phyloP scores from a whole-genome alignment of 2,329 filamentous ascomycete genomes.

The Venturia oleaginea region DNA sequence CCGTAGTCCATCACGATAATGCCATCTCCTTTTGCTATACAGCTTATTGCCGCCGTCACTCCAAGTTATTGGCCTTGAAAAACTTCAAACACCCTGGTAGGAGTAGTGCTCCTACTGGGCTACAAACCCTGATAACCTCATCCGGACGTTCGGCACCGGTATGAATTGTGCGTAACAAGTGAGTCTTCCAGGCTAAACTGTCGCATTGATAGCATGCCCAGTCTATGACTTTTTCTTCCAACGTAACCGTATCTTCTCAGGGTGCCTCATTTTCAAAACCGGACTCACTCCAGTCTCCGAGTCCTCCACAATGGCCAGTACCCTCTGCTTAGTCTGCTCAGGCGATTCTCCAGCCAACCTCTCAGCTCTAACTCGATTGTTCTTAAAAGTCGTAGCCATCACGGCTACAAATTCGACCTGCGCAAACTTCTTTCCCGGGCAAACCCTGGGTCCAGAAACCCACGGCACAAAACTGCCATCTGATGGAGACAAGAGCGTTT shows the following conservation, averaged over 20 bases:
- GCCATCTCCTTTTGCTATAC: too few species aligned
- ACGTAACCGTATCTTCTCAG: neutral
- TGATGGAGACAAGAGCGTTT: neutral
- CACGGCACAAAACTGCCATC: constrained; percentile 11
- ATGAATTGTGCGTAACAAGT: too few species aligned
- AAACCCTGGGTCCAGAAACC: constrained; percentile 11
- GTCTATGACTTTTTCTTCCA: neutral
- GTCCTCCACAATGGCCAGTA: neutral
- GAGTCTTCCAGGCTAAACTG: too few species aligned
- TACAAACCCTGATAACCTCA: too few species aligned
- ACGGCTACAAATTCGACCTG: constrained; percentile 13
- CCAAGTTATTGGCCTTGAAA: too few species aligned
- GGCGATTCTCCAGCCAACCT: neutral
- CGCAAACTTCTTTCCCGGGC: constrained; percentile 13
- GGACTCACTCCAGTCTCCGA: constrained; percentile 3
- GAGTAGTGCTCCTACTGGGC: too few species aligned
- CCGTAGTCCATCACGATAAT: neutral
- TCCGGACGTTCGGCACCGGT: too few species aligned
- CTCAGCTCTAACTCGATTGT: neutral
- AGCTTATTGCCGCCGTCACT: too few species aligned
- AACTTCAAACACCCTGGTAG: too few species aligned
- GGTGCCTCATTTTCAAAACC: constrained; percentile 9
- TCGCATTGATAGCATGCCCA: neutral
- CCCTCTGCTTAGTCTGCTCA: neutral
- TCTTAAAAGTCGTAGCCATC: constrained; percentile 6